These are phyloP conservation scores for Allantophomopsis cytisporea DNA, from an alignment of 2,329 filamentous ascomycete species.

Conservation along the genomic window DNA sequence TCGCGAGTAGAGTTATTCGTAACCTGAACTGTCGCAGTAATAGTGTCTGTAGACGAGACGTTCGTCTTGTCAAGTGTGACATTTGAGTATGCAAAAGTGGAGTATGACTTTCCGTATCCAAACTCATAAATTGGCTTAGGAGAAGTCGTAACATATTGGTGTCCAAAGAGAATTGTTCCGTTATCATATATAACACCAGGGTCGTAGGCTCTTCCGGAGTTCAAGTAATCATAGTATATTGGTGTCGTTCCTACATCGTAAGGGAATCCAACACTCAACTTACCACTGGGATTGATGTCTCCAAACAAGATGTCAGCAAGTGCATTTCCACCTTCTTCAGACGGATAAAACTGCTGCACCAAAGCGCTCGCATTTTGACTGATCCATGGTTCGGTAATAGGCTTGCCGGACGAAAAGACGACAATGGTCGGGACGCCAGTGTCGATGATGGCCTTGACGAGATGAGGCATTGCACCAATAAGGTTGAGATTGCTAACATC, in stretches of 20 bases:
- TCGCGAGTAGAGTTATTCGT: slow-evolving; percentile 41
- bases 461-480: slow-evolving; percentile 54
- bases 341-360: slow-evolving; percentile 64
- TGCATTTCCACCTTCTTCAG: slow-evolving; percentile 71
- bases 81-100: slow-evolving; percentile 39
- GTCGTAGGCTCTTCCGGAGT: slow-evolving; percentile 66
- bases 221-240: slow-evolving; percentile 60
- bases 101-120: slow-evolving; percentile 67
- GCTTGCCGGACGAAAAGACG: slow-evolving; percentile 70
- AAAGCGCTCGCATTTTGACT: slow-evolving; percentile 49
- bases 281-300: slow-evolving; percentile 51
- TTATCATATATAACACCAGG: slow-evolving; percentile 60
- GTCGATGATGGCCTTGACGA: slow-evolving; percentile 53
- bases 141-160: slow-evolving; percentile 71
- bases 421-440: slow-evolving; percentile 67
- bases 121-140: slow-evolving; percentile 75
- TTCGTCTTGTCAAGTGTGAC: slow-evolving; percentile 25
- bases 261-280: slow-evolving; percentile 61
- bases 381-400: slow-evolving; percentile 62
- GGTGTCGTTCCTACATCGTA: slow-evolving; percentile 53
- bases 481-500: slow-evolving; percentile 50
- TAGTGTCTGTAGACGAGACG: slow-evolving; percentile 28
- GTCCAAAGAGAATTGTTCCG: slow-evolving; percentile 67
- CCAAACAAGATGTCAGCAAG: slow-evolving; percentile 72
- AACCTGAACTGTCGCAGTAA: slow-evolving; percentile 38